Evolutionary conservation across 768 basidiomycete species (phyloP).

Genomic region (Calocybe gangraenosa): DNA sequence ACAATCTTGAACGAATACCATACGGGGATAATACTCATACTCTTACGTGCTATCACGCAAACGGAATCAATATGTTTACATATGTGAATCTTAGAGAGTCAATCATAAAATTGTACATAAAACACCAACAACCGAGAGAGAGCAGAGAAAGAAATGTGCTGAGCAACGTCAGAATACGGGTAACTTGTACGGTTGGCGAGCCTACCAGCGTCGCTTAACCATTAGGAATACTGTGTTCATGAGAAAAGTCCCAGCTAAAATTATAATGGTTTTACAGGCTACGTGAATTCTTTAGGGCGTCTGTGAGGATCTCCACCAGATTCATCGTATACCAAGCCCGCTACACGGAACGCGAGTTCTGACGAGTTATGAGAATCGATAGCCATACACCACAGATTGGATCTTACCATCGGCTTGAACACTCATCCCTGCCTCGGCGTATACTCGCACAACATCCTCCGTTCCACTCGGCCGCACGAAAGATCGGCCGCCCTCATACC

Average conservation of each 20-base stretch:
- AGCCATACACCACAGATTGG: neutral
- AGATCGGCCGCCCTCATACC: slow-evolving; percentile 79
- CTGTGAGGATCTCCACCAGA: slow-evolving; percentile 72
- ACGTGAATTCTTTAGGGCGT: slow-evolving; percentile 80
- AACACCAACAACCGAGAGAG: too few relatives aligned
- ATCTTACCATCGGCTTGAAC: slow-evolving; percentile 74
- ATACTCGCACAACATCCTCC: slow-evolving; percentile 96
- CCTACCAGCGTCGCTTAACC: too few relatives aligned
- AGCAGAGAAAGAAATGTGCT: too few relatives aligned
- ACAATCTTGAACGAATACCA: neutral
- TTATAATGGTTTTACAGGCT: slow-evolving; percentile 10
- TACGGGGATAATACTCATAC: slow-evolving; percentile 8
- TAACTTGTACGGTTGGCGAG: too few relatives aligned
- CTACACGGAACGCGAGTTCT: slow-evolving; percentile 87
- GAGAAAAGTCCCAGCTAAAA: too few relatives aligned
- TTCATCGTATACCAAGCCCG: slow-evolving; percentile 81
- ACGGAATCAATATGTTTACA: slow-evolving; percentile 4
- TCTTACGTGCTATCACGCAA: slow-evolving; percentile 34
- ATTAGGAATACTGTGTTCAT: too few relatives aligned
- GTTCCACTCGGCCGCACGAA: slow-evolving; percentile 98
- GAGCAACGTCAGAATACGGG: too few relatives aligned
- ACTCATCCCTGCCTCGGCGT: slow-evolving; percentile 82
- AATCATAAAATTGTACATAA: too few relatives aligned
- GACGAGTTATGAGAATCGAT: slow-evolving; percentile 2
- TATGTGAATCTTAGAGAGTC: too few relatives aligned